Evolutionary conservation across 495 filamentous ascomycete species (phyloP), one percentile per base, ranked within the genome.

Genomic region (Lepraria neglecta): DNA sequence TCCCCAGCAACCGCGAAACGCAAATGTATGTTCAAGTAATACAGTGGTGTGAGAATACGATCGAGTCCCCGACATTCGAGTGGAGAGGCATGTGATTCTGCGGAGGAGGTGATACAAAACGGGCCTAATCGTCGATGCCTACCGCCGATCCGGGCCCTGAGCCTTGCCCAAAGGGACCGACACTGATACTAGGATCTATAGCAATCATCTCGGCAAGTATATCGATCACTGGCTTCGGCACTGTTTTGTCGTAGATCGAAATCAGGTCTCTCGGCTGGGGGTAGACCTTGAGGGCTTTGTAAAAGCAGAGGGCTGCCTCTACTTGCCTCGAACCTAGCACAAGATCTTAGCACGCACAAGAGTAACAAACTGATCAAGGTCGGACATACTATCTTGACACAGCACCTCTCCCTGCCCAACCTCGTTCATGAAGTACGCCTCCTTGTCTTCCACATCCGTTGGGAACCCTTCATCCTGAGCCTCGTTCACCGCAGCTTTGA

Each of bases 161-260:
- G 14, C 30, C 59, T 44, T 53, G 51, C 6, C 60, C 62, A 35
- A 61, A 60, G 24, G 48, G 51, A 40, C 66, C 64, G 27, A 63
- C 46, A 14, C 45, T 57, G 48, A 67, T 64, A 0, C 44, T 52
- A 17, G 62, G 77, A 75, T 98, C 94, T 69, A 88, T 82, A 42
- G 94, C 95, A 70, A 97, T 92, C 91, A 98, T 97, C 75, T 96
- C 91, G 45, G 94, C 95, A 48, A 98, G 85, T 58, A 97, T 83
- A 71, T 97, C 94, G 53, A 98, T 82, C 43, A 97, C 87, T 58
- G 91, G 91, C 84, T 95, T 96, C 52, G 90, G 84, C 27, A 96
- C 92, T 48, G 92, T 97, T 82, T 96, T 96, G 75, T 97, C 95
- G 76, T 97, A 98, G 72, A 98, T 97, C 60, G 78, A 80, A 72